Percentiles rank a stretch among this genome's conserved stretches.
phyloP scores from a whole-genome alignment of 179 eudicot species.

The Carnegiea gigantea region DNA sequence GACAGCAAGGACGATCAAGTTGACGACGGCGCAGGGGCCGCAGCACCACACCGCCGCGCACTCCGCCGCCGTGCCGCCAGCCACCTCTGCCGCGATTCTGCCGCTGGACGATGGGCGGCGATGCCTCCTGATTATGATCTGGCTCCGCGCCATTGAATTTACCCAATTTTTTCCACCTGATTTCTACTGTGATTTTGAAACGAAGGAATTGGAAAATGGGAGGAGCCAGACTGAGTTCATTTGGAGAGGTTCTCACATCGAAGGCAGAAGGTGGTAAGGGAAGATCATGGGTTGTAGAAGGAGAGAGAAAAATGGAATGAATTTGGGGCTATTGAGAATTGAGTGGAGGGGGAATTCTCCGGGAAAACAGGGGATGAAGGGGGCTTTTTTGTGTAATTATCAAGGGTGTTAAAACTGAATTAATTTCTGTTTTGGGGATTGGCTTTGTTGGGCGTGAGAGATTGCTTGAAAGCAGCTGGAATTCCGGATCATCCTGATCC shows the following conservation, averaged over 20 bases:
- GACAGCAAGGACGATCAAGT: constrained; percentile 24
- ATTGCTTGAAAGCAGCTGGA: background rate
- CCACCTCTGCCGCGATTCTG: constrained; percentile 30
- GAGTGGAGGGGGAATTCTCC: background rate
- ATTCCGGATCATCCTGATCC: background rate
- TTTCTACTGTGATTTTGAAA: background rate
- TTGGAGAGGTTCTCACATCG: background rate
- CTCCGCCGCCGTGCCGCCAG: constrained; percentile 37
- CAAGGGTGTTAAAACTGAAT: background rate
- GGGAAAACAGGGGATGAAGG: background rate
- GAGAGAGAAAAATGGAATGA: background rate
- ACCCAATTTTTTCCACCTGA: background rate
- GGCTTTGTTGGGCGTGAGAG: background rate
- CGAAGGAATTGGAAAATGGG: background rate
- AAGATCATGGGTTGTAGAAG: constrained; percentile 1
- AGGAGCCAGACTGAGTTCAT: background rate
- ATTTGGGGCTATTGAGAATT: background rate
- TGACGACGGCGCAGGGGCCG: constrained; percentile 32
- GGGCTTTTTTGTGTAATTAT: background rate
- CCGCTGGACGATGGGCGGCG: constrained; percentile 11
- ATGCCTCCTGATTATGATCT: constrained; percentile 16
- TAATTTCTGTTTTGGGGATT: background rate
- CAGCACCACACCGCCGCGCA: constrained; percentile 43
- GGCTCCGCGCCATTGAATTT: constrained; percentile 12
- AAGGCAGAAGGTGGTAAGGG: constrained; percentile 2